Evolutionary conservation across 805 yeast genomes (phyloP).

Genomic region (Suhomyces sp.): DNA sequence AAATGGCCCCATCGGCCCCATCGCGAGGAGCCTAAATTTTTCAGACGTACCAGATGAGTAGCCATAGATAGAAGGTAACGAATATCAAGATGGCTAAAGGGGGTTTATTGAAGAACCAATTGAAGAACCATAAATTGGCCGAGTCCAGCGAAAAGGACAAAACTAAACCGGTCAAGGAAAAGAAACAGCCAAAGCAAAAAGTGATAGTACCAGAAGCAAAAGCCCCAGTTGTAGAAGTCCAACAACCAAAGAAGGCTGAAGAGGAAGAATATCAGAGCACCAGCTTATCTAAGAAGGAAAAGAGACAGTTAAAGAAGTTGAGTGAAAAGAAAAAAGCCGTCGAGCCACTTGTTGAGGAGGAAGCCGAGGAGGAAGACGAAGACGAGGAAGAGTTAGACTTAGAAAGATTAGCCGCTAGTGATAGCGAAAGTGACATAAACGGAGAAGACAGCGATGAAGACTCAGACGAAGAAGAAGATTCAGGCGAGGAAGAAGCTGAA

Average conservation of each 20-base stretch:
- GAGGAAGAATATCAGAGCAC: constrained; percentile 44
- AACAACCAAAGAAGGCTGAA: constrained; percentile 13
- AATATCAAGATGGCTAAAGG: constrained; percentile 26
- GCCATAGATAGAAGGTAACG: constrained; percentile 4
- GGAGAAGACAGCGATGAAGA: constrained; percentile 19
- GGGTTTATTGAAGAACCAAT: constrained; percentile 30
- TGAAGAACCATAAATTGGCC: constrained; percentile 25
- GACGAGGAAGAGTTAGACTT: constrained; percentile 47
- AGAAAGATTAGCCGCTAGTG: constrained; percentile 56
- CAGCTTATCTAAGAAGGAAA: constrained; percentile 60
- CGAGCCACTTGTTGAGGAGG: constrained; percentile 31
- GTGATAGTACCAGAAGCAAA: constrained; percentile 10
- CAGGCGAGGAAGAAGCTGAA: constrained; percentile 29
- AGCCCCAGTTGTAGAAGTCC: constrained; percentile 7
- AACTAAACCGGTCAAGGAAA: constrained; percentile 16
- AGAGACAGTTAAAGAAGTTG: constrained; percentile 55
- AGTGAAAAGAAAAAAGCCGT: constrained; percentile 27
- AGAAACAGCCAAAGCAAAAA: constrained; percentile 8
- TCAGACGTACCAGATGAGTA: background rate
- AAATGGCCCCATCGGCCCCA: constrained; percentile 8
- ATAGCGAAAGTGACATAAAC: constrained; percentile 41
- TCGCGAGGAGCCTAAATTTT: constrained; percentile 10
- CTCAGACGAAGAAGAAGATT: constrained; percentile 31
- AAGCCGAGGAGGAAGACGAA: constrained; percentile 32
- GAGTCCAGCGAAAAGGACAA: constrained; percentile 23